phyloP scores from a whole-genome alignment of 2,329 filamentous ascomycete species.

The Tolypocladium nubicola region DNA sequence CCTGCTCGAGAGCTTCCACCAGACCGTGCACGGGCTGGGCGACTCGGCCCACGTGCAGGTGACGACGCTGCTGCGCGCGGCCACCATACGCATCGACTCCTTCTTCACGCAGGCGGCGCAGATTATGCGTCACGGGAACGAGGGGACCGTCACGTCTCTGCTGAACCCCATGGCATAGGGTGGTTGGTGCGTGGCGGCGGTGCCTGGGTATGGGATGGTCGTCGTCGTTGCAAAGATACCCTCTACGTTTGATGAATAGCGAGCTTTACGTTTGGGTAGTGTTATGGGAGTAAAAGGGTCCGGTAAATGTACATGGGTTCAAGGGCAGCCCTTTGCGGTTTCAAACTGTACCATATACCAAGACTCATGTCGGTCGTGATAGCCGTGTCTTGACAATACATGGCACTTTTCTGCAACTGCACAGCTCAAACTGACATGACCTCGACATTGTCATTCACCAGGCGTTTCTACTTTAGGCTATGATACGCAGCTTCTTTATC shows the following conservation, averaged over 20 bases:
- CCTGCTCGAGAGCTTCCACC: constrained; percentile 25
- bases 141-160: constrained; percentile 36
- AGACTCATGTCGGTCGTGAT: not conserved
- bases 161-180: constrained; percentile 32
- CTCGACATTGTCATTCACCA: too few species aligned
- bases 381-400: not conserved
- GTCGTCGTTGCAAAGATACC: not conserved
- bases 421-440: too few species aligned
- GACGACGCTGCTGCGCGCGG: constrained; percentile 22
- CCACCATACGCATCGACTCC: constrained; percentile 25
- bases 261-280: not conserved
- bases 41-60: constrained; percentile 18
- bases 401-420: not conserved
- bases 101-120: constrained; percentile 26
- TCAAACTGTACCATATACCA: not conserved
- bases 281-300: not conserved
- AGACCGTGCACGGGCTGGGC: constrained; percentile 22
- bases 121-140: constrained; percentile 17
- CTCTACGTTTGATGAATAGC: not conserved
- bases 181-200: constrained; percentile 20
- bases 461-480: too few species aligned
- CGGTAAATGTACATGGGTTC: not conserved
- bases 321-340: not conserved
- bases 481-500: too few species aligned
- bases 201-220: not conserved